A percentile compares a stretch with the other conserved stretches of the same genome.
Conservation (phyloP, 2,329 filamentous ascomycete species). For the Sphaerostilbella broomeana region DNA sequence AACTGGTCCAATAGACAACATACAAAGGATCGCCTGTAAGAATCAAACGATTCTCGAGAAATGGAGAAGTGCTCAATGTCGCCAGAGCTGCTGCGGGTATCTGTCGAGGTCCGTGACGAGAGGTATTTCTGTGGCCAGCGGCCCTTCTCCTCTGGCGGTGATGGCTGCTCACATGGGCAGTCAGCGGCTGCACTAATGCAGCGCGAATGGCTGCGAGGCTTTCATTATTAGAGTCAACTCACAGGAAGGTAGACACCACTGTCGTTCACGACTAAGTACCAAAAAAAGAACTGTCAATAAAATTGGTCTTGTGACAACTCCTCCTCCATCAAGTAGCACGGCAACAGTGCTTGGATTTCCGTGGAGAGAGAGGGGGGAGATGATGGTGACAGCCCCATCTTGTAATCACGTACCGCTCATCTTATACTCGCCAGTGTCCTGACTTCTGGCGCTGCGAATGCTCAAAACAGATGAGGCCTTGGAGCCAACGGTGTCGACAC, state of each 20-base stretch:
- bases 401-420: conserved; percentile 59
- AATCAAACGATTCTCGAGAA: conserved; percentile 93
- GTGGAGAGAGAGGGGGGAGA: conserved; percentile 8
- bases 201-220: neutral
- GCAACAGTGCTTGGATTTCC: conserved; percentile 6
- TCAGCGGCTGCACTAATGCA: conserved; percentile 3
- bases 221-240: conserved; percentile 28
- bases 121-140: conserved; percentile 62
- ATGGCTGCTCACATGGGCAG: conserved; percentile 52
- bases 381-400: conserved; percentile 6
- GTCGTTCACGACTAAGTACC: conserved; percentile 95
- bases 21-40: conserved; percentile 92
- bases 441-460: conserved; percentile 53
- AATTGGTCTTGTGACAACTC: conserved; percentile 21
- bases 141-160: conserved; percentile 74
- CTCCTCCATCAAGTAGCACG: no score
- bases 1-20: conserved; percentile 27
- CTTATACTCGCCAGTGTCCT: conserved; percentile 67
- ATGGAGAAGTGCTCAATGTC: conserved; percentile 94
- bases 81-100: conserved; percentile 56
- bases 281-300: no score
- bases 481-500: conserved; percentile 56
- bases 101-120: conserved; percentile 46
- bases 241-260: conserved; percentile 92
- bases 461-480: conserved; percentile 57